phyloP scores from a whole-genome alignment of 768 basidiomycete genomes.

The Russula ochroleuca region DNA sequence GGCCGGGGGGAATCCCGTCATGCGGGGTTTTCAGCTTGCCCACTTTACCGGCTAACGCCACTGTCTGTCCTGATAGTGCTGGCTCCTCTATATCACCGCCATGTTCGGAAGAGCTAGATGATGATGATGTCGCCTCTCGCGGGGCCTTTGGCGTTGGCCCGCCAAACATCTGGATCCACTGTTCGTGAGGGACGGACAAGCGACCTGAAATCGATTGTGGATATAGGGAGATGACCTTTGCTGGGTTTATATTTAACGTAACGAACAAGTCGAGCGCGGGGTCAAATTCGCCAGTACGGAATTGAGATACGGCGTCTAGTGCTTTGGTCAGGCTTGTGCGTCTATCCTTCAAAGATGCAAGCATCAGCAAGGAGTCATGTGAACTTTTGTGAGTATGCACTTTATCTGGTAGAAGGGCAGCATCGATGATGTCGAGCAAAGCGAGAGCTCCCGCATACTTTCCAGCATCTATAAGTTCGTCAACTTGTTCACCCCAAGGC shows the following conservation, averaged over 20 bases:
- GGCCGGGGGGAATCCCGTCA: constrained; percentile 43
- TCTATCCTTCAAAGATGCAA: constrained; percentile 41
- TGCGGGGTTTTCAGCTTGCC: constrained; percentile 53
- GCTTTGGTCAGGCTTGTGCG: constrained; percentile 58
- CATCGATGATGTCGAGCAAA: constrained; percentile 67
- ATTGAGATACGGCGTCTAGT: constrained; percentile 75
- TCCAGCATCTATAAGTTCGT: constrained; percentile 69
- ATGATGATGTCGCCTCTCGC: constrained; percentile 31
- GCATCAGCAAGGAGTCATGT: background rate
- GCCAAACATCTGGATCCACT: constrained; percentile 82
- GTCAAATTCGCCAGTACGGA: constrained; percentile 63
- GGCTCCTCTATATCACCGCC: constrained; percentile 16
- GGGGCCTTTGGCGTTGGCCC: constrained; percentile 46
- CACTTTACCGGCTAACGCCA: constrained; percentile 38
- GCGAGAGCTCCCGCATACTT: constrained; percentile 77
- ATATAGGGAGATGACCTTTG: constrained; percentile 88
- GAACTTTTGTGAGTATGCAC: constrained; percentile 33
- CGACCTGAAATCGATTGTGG: constrained; percentile 78
- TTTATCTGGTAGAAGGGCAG: constrained; percentile 57
- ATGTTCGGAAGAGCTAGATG: constrained; percentile 16
- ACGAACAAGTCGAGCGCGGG: constrained; percentile 83
- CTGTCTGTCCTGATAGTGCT: constrained; percentile 4
- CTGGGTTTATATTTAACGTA: constrained; percentile 85
- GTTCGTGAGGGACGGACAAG: constrained; percentile 59
- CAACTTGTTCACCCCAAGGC: constrained; percentile 76